Evolutionary conservation across 2,329 filamentous ascomycete genomes (phyloP), one percentile per base, ranked within the genome.

Genomic region (Ascochyta clinopodiicola): DNA sequence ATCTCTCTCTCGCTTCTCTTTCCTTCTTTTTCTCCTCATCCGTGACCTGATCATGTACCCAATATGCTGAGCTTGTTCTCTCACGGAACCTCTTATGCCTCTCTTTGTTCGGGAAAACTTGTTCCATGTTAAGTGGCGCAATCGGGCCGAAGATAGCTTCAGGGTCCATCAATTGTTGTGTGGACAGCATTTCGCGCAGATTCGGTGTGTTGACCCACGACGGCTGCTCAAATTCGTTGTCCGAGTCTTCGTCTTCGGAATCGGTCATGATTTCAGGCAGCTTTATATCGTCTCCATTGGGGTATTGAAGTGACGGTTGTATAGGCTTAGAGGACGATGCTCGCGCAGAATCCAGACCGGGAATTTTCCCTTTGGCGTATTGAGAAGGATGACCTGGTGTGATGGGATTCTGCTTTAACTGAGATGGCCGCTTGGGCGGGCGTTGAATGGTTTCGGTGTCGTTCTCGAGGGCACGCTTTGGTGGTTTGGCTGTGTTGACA

Each of bases 181-280:
- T 82, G 55, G 88, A 84, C 24, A 99, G 84, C 51, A 91, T 85
- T 48, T 85, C 82, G 17, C 88, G 86, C 40, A 99, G 84, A 60
- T 91, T 89, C 10, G 94, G 93, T 2, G 91, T 91, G 70, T 96
- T 89, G 4, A 92, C 92, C 95, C 95, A 99, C 7, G 86, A 85
- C 2, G 92, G 90, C 15, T 91, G 85, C 49, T 78, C 80, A 68
- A 91, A 87, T 31, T 82, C 83, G 13, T 86, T 84, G 38, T 84
- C 81, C 2, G 83, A 85, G 57, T 94, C 90, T 44, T 94, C 90
- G 56, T 96, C 91, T 68, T 96, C 93, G 27, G 92, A 92, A 72
- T 99, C 96, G 1, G 95, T 98, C 61, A 92, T 87, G 65, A 99
- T 98, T 65, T 99, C 95, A 0, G 95, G 94, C 3, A 99, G 85